A percentile compares a stretch with the other conserved stretches of the same genome.
These are phyloP conservation scores for Malassezia vespertilionis DNA, from an alignment of 1,284 basidiomycete genomes.

Conservation along the genomic window DNA sequence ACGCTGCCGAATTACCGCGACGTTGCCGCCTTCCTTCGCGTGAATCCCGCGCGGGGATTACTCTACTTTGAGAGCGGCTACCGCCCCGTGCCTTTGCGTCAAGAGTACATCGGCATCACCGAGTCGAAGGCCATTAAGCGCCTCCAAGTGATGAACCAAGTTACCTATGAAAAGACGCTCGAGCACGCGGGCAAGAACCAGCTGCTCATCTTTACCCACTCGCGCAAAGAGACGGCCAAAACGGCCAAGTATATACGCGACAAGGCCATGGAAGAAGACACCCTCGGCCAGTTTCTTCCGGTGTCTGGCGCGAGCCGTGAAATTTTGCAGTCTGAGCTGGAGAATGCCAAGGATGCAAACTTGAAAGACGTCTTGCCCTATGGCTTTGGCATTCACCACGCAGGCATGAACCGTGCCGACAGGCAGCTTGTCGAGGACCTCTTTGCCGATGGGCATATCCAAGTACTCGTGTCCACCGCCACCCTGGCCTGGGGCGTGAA, in stretches of 20 bases:
- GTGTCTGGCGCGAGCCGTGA: conserved; percentile 33
- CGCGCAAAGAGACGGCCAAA: conserved; percentile 94
- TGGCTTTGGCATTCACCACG: conserved; percentile 95
- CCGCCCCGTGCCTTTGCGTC: conserved; percentile 89
- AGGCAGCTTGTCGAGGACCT: conserved; percentile 86
- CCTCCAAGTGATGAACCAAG: conserved; percentile 95
- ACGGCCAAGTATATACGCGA: conserved; percentile 91
- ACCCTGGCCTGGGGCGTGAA: conserved; percentile 99
- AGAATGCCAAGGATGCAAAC: conserved; percentile 71
- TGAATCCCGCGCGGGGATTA: conserved; percentile 79
- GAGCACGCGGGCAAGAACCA: conserved; percentile 44
- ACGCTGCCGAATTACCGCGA: conserved; percentile 97
- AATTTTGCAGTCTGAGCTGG: conserved; percentile 55
- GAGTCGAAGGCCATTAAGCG: conserved; percentile 99
- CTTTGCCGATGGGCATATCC: conserved; percentile 81
- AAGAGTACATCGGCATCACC: conserved; percentile 93
- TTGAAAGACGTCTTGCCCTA: conserved; percentile 85
- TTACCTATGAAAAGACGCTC: conserved; percentile 81
- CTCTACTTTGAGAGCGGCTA: conserved; percentile 88
- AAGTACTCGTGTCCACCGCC: conserved; percentile 91
- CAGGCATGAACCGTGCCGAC: conserved; percentile 94
- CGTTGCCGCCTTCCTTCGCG: conserved; percentile 94
- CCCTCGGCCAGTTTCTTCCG: conserved; percentile 77
- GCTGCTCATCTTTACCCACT: conserved; percentile 85
- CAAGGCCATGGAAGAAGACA: conserved; percentile 90